Conservation (phyloP, 495 filamentous ascomycete species). For the Aspergillus saccharolyticus region DNA sequence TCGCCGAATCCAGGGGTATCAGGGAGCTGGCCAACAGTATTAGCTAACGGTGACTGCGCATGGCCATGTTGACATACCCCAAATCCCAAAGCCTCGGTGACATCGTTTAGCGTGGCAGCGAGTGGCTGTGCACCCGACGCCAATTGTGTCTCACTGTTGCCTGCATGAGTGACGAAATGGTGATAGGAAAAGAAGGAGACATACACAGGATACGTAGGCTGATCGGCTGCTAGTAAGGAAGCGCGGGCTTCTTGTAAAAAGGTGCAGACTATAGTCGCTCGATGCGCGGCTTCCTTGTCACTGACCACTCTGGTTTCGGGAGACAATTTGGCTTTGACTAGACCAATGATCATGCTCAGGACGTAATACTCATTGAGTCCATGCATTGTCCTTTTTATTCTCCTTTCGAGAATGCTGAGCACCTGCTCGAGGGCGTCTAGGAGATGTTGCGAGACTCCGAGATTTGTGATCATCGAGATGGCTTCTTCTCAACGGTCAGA, state of each 20-base stretch:
- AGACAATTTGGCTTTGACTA: background rate
- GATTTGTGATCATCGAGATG: background rate
- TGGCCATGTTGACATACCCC: background rate
- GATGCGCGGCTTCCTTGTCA: background rate
- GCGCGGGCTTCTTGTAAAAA: background rate
- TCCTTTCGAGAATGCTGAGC: background rate
- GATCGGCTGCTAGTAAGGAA: background rate
- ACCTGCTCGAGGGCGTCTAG: background rate
- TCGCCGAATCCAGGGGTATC: background rate
- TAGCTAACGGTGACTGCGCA: background rate
- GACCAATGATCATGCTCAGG: background rate
- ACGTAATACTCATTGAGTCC: background rate
- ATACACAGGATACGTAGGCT: background rate
- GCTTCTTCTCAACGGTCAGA: background rate
- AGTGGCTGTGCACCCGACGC: too few relatives aligned
- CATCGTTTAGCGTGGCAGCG: background rate
- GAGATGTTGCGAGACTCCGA: background rate
- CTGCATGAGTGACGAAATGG: background rate
- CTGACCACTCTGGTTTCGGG: background rate
- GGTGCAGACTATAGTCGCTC: background rate
- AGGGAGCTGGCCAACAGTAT: background rate
- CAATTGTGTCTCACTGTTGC: background rate
- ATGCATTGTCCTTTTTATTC: background rate
- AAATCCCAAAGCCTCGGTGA: background rate
- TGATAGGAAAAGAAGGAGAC: background rate